Evolutionary conservation across 2,329 filamentous ascomycete genomes (phyloP).

Genomic region (Fusarium fujikuroi): DNA sequence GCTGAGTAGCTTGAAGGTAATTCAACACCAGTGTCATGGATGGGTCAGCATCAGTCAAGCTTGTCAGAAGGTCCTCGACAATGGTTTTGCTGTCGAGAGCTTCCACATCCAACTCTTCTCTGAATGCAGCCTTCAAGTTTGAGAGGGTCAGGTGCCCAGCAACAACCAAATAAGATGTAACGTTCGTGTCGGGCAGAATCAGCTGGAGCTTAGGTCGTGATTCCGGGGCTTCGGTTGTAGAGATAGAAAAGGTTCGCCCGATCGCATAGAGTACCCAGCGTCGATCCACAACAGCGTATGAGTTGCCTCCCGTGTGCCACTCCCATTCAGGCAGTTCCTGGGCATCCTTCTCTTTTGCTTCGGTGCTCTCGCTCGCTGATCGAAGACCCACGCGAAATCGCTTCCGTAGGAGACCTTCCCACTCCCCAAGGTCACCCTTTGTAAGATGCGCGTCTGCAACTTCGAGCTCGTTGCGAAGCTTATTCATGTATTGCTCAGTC

Average conservation of each 20-base stretch:
- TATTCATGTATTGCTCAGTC: constrained; percentile 60
- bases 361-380: constrained; percentile 28
- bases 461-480: constrained; percentile 57
- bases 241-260: constrained; percentile 69
- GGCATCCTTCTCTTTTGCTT: constrained; percentile 39
- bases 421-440: constrained; percentile 57
- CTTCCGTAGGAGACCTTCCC: constrained; percentile 61
- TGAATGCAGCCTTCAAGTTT: constrained; percentile 69
- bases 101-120: constrained; percentile 58
- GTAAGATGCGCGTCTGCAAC: constrained; percentile 61
- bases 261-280: constrained; percentile 74
- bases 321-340: constrained; percentile 60
- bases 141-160: constrained; percentile 69
- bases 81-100: constrained; percentile 58
- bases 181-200: constrained; percentile 62
- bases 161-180: constrained; percentile 68
- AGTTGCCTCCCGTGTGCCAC: constrained; percentile 56
- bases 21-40: constrained; percentile 73
- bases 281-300: constrained; percentile 68
- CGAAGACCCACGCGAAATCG: constrained; percentile 59
- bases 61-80: constrained; percentile 69
- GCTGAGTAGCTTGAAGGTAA: constrained; percentile 72
- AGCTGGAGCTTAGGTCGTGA: constrained; percentile 48
- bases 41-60: constrained; percentile 73
- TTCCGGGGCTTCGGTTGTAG: constrained; percentile 54